A percentile compares a stretch with the other conserved stretches of the same genome.
phyloP scores from a whole-genome alignment of 345 rosid species.

The Capsella bursapastoris region DNA sequence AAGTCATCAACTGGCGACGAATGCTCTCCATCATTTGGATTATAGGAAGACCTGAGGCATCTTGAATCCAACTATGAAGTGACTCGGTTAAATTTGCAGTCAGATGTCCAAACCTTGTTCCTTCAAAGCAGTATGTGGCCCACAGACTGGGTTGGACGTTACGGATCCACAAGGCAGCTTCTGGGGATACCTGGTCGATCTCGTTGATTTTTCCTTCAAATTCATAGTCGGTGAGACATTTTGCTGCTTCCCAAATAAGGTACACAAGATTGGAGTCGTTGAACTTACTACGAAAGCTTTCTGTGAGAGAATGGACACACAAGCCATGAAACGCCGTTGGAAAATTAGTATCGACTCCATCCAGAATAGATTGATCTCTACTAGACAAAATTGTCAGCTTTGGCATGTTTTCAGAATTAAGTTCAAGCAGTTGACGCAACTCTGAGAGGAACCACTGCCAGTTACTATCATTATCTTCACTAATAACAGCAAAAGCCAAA shows the following conservation, averaged over 20 bases:
- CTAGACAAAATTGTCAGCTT: conserved; percentile 89
- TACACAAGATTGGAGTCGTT: conserved; percentile 81
- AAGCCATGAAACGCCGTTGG: conserved; percentile 96
- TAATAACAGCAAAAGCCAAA: conserved; percentile 82
- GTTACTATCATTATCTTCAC: conserved; percentile 81
- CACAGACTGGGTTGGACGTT: conserved; percentile 76
- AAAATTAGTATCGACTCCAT: conserved; percentile 83
- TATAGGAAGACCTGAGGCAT: conserved; percentile 85
- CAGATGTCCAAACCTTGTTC: conserved; percentile 82
- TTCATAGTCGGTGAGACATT: conserved; percentile 74
- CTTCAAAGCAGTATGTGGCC: conserved; percentile 92
- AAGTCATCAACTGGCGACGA: conserved; percentile 84
- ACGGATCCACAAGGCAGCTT: conserved; percentile 84
- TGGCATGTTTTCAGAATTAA: conserved; percentile 89
- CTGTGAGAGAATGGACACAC: conserved; percentile 85
- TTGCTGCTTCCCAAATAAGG: conserved; percentile 92
- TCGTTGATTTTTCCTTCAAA: conserved; percentile 75
- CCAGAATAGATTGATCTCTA: conserved; percentile 71
- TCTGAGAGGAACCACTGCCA: conserved; percentile 99
- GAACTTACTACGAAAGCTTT: conserved; percentile 73
- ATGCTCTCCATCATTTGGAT: conserved; percentile 96
- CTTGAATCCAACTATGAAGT: conserved; percentile 76
- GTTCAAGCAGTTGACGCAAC: conserved; percentile 83
- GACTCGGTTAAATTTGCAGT: conserved; percentile 86
- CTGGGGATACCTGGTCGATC: conserved; percentile 79